phyloP scores from a whole-genome alignment of 2,329 filamentous ascomycete species.

The Biscogniauxia sp. region DNA sequence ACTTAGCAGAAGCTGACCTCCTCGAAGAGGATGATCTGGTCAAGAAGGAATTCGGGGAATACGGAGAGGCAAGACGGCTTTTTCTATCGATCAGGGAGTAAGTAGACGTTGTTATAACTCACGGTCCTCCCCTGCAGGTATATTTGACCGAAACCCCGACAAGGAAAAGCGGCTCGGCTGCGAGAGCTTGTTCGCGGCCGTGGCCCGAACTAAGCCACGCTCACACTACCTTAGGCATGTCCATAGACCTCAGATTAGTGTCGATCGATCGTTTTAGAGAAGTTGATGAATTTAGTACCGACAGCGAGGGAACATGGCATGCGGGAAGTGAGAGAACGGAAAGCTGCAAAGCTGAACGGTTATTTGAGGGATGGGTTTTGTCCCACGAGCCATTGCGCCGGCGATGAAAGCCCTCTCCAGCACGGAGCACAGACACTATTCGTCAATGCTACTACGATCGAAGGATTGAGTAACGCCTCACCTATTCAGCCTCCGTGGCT shows the following conservation, averaged over 20 bases:
- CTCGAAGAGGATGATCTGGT: conserved; percentile 21
- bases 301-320: conserved; percentile 23
- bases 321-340: conserved; percentile 7
- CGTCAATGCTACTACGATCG: conserved; percentile 58
- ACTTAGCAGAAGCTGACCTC: conserved; percentile 26
- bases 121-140: conserved; percentile 52
- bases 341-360: conserved; percentile 14
- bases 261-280: conserved; percentile 36
- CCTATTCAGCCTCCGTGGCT: conserved; percentile 49
- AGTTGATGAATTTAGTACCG: conserved; percentile 29
- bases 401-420: conserved; percentile 32
- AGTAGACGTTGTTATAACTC: conserved; percentile 51
- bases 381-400: conserved; percentile 40
- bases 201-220: conserved; percentile 41
- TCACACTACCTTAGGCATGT: conserved; percentile 59
- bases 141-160: conserved; percentile 43
- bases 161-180: conserved; percentile 37
- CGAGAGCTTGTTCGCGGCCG: conserved; percentile 42
- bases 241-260: conserved; percentile 51
- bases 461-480: conserved; percentile 38
- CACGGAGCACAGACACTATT: conserved; percentile 53
- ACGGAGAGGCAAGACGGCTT: conserved; percentile 36
- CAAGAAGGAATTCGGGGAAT: conserved; percentile 36
- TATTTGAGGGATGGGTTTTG: conserved; percentile 28
- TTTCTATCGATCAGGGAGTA: conserved; percentile 33